These are phyloP conservation scores for Tetrapisispora arboricola DNA, from an alignment of 805 yeast species.

Conservation along the genomic window DNA sequence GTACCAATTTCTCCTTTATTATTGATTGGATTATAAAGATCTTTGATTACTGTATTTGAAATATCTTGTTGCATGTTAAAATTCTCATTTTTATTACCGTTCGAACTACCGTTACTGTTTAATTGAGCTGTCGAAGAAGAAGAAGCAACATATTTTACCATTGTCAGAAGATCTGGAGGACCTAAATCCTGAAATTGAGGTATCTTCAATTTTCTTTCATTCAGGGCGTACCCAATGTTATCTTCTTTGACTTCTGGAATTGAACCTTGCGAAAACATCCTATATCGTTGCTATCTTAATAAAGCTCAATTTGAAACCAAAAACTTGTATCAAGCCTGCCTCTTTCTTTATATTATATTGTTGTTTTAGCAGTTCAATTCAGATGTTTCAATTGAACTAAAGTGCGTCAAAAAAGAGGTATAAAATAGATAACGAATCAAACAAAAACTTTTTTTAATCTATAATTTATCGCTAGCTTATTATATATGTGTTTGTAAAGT, in stretches of 20 bases:
- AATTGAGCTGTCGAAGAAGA: conserved; percentile 4
- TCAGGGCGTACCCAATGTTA: conserved; percentile 46
- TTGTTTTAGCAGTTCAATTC: too few species aligned
- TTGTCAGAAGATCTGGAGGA: conserved; percentile 51
- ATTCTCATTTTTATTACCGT: conserved; percentile 1
- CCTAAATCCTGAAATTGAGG: conserved; percentile 57
- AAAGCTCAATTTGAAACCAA: too few species aligned
- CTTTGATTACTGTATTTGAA: conserved; percentile 3
- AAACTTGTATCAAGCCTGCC: too few species aligned
- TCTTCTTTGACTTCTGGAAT: conserved; percentile 58
- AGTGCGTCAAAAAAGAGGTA: too few species aligned
- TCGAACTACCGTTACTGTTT: conserved; percentile 5
- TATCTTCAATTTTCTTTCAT: conserved; percentile 53
- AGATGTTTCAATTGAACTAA: too few species aligned
- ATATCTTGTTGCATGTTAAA: conserved; percentile 1
- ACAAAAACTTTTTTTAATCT: too few species aligned
- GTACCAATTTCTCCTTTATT: conserved; percentile 53
- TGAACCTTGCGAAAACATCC: conserved; percentile 46
- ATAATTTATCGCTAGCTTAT: too few species aligned
- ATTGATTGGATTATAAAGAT: conserved; percentile 26
- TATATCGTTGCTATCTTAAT: too few species aligned
- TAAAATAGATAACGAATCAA: too few species aligned
- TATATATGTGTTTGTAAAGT: too few species aligned
- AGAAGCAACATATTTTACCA: conserved; percentile 27
- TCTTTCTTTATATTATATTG: too few species aligned